Evolutionary conservation across 257 asterid genomes (phyloP).

Genomic region (Primulina tabacum): DNA sequence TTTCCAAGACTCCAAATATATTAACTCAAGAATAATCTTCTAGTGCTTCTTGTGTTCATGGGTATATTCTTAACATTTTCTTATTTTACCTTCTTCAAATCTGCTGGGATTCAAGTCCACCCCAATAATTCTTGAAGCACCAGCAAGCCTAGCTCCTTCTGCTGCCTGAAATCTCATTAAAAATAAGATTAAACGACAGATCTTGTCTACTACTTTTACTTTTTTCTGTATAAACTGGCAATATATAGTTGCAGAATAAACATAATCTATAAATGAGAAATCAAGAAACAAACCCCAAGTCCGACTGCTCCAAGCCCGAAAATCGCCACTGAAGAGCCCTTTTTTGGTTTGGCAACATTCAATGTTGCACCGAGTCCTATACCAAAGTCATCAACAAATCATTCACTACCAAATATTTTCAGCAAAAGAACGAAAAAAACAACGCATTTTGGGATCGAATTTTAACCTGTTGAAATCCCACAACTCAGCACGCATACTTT

Average conservation of each 20-base stretch:
- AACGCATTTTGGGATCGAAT: not conserved
- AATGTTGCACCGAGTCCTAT: slow-evolving; percentile 80
- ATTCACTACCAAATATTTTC: not conserved
- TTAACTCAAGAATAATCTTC: too few species aligned
- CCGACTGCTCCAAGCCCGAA: slow-evolving; percentile 84
- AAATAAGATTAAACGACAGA: not conserved
- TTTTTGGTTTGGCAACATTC: slow-evolving; percentile 73
- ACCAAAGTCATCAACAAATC: slow-evolving; percentile 9
- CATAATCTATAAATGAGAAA: not conserved
- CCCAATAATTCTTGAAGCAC: slow-evolving; percentile 80
- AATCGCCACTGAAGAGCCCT: slow-evolving; percentile 63
- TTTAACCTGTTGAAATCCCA: slow-evolving; percentile 75
- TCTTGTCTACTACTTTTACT: not conserved
- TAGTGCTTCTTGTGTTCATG: too few species aligned
- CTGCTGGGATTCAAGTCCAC: slow-evolving; percentile 52
- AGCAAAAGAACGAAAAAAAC: slow-evolving; percentile 5
- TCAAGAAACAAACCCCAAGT: slow-evolving; percentile 49
- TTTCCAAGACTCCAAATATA: not conserved
- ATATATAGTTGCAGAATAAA: not conserved
- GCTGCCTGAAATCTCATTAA: slow-evolving; percentile 51
- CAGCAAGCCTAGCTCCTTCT: slow-evolving; percentile 77
- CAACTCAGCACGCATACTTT: slow-evolving; percentile 79
- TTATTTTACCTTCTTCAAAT: slow-evolving; percentile 45
- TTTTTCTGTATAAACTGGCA: not conserved
- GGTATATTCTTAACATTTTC: too few species aligned